phyloP scores from a whole-genome alignment of 2,329 filamentous ascomycete genomes.

The Cladosporium sp. region DNA sequence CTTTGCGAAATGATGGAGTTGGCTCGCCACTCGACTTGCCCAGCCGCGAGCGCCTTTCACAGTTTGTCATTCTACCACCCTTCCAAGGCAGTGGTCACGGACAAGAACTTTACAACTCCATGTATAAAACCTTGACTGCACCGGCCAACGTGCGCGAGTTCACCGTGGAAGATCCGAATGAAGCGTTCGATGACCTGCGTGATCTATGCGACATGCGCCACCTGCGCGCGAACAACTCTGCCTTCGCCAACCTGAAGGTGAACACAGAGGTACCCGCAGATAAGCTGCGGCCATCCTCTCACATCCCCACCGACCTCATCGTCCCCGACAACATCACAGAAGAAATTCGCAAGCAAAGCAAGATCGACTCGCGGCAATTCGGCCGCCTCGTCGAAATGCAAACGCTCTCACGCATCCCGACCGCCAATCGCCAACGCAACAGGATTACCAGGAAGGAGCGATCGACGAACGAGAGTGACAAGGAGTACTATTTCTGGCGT shows the following conservation, averaged over 20 bases:
- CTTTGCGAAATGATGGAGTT: constrained; percentile 19
- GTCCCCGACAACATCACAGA: constrained; percentile 53
- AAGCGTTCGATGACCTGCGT: constrained; percentile 75
- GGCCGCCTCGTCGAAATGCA: constrained; percentile 72
- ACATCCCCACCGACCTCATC: constrained; percentile 55
- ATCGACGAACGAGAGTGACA: constrained; percentile 54
- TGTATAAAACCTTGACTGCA: constrained; percentile 68
- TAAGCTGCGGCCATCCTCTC: constrained; percentile 46
- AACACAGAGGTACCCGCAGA: constrained; percentile 49
- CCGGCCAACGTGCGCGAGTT: constrained; percentile 68
- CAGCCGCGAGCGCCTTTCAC: constrained; percentile 79
- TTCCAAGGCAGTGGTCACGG: constrained; percentile 81
- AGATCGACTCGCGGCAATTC: constrained; percentile 76
- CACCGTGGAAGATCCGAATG: constrained; percentile 90
- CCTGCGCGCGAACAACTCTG: constrained; percentile 48
- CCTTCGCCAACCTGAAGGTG: constrained; percentile 38
- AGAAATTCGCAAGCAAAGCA: constrained; percentile 56
- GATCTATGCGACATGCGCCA: constrained; percentile 69
- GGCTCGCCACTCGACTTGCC: constrained; percentile 59
- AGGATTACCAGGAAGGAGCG: constrained; percentile 42
- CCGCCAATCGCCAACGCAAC: constrained; percentile 43
- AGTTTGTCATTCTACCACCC: constrained; percentile 86
- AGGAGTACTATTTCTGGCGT: constrained; percentile 67
- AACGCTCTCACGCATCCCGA: constrained; percentile 55
- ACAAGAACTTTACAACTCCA: constrained; percentile 71